These are phyloP conservation scores for Dendrobium catenatum DNA, from an alignment of 106 monocot genomes.

Conservation along the genomic window DNA sequence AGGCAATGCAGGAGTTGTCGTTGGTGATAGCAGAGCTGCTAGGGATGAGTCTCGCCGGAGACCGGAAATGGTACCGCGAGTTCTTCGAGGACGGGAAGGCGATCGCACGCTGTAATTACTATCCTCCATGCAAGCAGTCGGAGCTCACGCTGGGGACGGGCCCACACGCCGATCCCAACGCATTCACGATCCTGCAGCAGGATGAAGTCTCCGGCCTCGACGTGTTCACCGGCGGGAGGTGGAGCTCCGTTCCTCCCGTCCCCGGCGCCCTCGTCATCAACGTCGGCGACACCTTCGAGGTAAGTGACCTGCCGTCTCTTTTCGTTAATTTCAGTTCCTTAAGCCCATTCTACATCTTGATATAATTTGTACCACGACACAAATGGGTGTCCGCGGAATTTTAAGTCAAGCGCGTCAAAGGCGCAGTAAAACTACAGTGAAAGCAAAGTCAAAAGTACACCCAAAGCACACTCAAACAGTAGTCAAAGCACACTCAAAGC, in stretches of 20 bases:
- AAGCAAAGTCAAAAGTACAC: no score
- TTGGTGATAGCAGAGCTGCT: conserved; percentile 65
- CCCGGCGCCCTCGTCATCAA: conserved; percentile 47
- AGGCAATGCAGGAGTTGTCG: conserved; percentile 54
- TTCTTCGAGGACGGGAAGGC: conserved; percentile 62
- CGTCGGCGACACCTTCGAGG: conserved; percentile 78
- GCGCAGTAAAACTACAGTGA: no score
- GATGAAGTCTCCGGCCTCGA: conserved; percentile 52
- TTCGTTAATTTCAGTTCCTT: not conserved
- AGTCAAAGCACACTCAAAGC: no score
- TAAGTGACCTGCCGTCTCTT: conserved; percentile 1
- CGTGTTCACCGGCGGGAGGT: conserved; percentile 32
- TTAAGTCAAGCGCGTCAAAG: no score
- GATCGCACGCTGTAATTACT: conserved; percentile 63
- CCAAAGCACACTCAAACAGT: no score
- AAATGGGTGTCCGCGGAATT: no score
- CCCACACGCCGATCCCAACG: conserved; percentile 58
- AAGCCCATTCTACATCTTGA: no score
- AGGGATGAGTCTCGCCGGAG: conserved; percentile 60
- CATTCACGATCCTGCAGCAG: conserved; percentile 50
- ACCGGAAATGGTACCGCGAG: conserved; percentile 30
- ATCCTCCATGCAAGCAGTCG: conserved; percentile 61
- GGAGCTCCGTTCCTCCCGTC: conserved; percentile 35
- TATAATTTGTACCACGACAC: no score
- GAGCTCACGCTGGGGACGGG: conserved; percentile 67